A percentile compares a stretch with the other conserved stretches of the same genome.
phyloP scores from a whole-genome alignment of 306 rosid species.

The Pueraria montana region DNA sequence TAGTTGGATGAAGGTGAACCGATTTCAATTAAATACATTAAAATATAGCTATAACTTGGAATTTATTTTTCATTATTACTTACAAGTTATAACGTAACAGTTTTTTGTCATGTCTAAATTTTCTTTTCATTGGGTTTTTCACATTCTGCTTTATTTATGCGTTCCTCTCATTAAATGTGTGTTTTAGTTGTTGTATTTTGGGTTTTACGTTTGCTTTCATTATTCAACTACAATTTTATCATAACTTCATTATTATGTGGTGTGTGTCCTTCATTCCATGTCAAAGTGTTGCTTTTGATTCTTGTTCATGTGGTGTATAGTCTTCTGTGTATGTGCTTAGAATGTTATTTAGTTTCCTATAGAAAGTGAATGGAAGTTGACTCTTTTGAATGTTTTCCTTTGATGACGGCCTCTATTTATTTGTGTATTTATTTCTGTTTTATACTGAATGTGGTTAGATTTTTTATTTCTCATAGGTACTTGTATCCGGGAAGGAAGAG shows the following conservation, averaged over 20 bases:
- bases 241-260: neutral
- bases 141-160: neutral
- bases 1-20: neutral
- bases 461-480: conserved; percentile 64
- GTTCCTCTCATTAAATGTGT: conserved; percentile 18
- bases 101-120: neutral
- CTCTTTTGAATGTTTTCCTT: neutral
- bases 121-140: conserved; percentile 9
- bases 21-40: neutral
- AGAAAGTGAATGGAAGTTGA: neutral
- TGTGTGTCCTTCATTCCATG: neutral
- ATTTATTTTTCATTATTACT: conserved; percentile 13
- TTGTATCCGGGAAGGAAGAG: conserved; percentile 87
- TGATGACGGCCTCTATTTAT: conserved; percentile 8
- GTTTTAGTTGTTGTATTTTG: conserved; percentile 4
- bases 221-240: conserved; percentile 29
- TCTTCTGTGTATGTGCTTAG: neutral
- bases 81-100: neutral
- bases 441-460: conserved; percentile 18
- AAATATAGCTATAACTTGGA: conserved; percentile 17
- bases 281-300: conserved; percentile 9
- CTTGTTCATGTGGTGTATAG: conserved; percentile 5
- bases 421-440: conserved; percentile 40
- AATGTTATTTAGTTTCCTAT: conserved; percentile 12
- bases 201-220: conserved; percentile 26